phyloP scores from a whole-genome alignment of 495 filamentous ascomycete species.

The Penicillium angulare region DNA sequence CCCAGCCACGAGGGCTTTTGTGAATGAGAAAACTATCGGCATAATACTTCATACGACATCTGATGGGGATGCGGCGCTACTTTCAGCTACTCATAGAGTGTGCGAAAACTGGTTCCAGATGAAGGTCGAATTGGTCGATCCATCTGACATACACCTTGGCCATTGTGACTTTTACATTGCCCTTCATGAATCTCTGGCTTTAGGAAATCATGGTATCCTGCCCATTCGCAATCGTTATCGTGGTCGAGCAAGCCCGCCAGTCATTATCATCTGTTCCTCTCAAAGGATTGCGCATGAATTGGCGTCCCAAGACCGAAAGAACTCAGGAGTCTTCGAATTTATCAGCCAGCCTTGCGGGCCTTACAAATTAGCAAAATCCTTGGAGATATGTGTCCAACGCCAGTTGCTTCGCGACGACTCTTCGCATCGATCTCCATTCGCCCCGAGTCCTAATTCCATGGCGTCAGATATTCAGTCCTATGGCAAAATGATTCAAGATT shows the following conservation, averaged over 20 bases:
- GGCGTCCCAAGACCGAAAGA: constrained; percentile 12
- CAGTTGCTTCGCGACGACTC: background rate
- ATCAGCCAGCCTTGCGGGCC: constrained; percentile 37
- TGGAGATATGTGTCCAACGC: constrained; percentile 28
- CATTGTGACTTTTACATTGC: constrained; percentile 15
- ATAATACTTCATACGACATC: constrained; percentile 7
- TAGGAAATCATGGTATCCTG: background rate
- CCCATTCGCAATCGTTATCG: background rate
- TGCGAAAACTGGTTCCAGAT: constrained; percentile 16
- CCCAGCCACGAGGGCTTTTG: background rate
- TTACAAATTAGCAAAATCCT: constrained; percentile 22
- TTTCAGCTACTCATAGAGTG: constrained; percentile 9
- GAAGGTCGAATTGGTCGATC: background rate
- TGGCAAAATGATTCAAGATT: no score
- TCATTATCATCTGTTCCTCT: constrained; percentile 29
- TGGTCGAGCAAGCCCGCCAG: constrained; percentile 2
- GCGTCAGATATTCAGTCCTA: no score
- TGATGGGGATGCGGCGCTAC: constrained; percentile 4
- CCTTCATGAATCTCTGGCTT: constrained; percentile 2
- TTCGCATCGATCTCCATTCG: background rate
- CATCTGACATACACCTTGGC: background rate
- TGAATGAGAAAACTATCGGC: constrained; percentile 7
- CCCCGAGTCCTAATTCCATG: background rate
- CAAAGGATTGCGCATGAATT: constrained; percentile 27
- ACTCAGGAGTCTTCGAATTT: constrained; percentile 20